phyloP scores from a whole-genome alignment of 1,139 yeast species.

The Arxiozyma bovina region DNA sequence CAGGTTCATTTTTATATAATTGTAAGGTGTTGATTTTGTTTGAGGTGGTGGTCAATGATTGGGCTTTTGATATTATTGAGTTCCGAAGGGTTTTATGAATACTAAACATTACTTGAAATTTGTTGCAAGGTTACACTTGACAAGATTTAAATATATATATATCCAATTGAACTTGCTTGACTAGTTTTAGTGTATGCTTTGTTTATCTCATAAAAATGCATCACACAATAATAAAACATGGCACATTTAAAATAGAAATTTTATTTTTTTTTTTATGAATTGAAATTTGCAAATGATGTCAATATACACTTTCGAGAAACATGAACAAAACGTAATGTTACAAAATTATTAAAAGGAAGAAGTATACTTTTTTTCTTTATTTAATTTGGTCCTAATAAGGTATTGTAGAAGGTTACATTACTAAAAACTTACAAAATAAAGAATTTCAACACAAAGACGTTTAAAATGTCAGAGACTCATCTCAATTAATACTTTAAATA shows the following conservation, averaged over 20 bases:
- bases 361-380: too few species aligned
- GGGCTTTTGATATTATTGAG: neutral
- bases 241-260: neutral
- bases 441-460: too few species aligned
- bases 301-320: too few species aligned
- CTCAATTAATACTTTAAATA: too few species aligned
- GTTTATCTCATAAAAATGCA: neutral
- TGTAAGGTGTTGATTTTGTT: slow-evolving; percentile 3
- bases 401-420: too few species aligned
- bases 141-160: neutral
- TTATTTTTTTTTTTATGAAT: neutral
- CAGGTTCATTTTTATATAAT: slow-evolving; percentile 29
- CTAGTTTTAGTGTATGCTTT: too few species aligned
- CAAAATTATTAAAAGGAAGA: neutral
- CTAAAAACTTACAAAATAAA: too few species aligned
- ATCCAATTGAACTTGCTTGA: neutral
- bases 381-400: too few species aligned
- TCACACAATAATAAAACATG: neutral
- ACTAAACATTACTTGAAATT: neutral
- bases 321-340: neutral
- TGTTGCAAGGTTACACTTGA: neutral
- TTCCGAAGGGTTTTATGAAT: neutral
- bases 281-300: neutral
- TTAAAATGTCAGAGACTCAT: too few species aligned
- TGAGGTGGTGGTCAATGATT: neutral